Percentiles rank a stretch among this genome's conserved stretches.
phyloP scores from a whole-genome alignment of 106 monocot species.

The Dendrobium officinale region DNA sequence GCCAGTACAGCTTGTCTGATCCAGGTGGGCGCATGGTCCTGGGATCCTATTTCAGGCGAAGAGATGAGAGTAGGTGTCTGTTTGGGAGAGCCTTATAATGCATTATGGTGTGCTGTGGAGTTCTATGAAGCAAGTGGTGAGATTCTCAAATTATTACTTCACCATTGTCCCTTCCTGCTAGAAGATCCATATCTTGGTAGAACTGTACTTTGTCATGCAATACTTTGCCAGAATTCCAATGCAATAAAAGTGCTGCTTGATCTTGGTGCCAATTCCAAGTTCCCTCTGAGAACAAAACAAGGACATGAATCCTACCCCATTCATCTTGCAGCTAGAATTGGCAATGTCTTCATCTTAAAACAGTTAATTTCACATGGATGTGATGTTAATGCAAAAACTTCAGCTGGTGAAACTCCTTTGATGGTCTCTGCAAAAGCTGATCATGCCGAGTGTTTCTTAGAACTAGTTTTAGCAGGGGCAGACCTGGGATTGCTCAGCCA shows the following conservation, averaged over 20 bases:
- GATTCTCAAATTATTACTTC: constrained; percentile 43
- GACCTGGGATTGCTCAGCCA: constrained; percentile 36
- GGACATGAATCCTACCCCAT: constrained; percentile 31
- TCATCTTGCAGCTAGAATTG: constrained; percentile 47
- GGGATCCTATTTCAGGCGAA: constrained; percentile 58
- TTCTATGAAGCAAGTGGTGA: constrained; percentile 48
- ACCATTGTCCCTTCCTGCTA: constrained; percentile 28
- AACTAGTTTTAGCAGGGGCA: constrained; percentile 31
- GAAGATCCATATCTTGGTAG: constrained; percentile 38
- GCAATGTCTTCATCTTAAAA: constrained; percentile 23
- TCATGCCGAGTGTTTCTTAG: constrained; percentile 35
- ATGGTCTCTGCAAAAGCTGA: constrained; percentile 44
- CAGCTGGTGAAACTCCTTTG: constrained; percentile 47
- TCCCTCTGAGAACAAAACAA: constrained; percentile 27
- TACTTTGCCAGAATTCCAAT: constrained; percentile 44
- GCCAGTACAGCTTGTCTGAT: constrained; percentile 26
- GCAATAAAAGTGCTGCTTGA: constrained; percentile 31
- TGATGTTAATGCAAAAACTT: constrained; percentile 30
- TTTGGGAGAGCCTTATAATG: constrained; percentile 52
- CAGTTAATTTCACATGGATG: constrained; percentile 32
- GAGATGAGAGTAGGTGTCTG: constrained; percentile 58
- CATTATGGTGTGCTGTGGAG: constrained; percentile 61
- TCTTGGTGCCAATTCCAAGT: constrained; percentile 42
- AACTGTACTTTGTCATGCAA: constrained; percentile 57
- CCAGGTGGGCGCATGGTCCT: constrained; percentile 57